Conservation (phyloP, 805 yeast genomes). For the Hanseniaspora lachancei region DNA sequence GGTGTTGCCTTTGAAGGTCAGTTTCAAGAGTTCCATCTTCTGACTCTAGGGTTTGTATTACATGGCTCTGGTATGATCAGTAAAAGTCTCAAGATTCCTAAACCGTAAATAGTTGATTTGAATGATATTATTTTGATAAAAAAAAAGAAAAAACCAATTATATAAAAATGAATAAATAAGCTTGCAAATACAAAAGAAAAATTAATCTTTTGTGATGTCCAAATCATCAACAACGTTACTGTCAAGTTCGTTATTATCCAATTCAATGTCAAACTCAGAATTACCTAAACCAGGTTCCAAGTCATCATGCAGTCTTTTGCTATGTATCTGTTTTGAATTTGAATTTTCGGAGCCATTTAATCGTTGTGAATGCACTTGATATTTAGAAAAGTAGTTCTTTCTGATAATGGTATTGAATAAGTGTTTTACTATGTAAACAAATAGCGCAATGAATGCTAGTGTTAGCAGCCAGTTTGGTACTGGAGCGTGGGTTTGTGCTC, state of each 20-base stretch:
- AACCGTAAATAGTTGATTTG: slow-evolving; percentile 34
- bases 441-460: not conserved
- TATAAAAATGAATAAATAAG: not conserved
- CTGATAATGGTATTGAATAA: not conserved
- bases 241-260: slow-evolving; percentile 3
- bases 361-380: not conserved
- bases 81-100: slow-evolving; percentile 82
- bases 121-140: not conserved
- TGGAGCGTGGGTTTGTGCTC: slow-evolving; percentile 14
- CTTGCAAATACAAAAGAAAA: not conserved
- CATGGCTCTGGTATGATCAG: slow-evolving; percentile 89
- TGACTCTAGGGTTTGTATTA: slow-evolving; percentile 46
- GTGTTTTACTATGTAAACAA: not conserved
- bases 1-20: slow-evolving; percentile 47
- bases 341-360: not conserved
- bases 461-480: slow-evolving; percentile 5
- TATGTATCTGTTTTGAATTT: not conserved
- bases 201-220: not conserved
- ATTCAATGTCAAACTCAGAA: slow-evolving; percentile 16
- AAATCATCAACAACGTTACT: not conserved
- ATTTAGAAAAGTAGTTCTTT: not conserved
- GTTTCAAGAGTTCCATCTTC: slow-evolving; percentile 61
- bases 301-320: slow-evolving; percentile 27
- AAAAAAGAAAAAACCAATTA: not conserved
- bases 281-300: slow-evolving; percentile 17